Evolutionary conservation across 148 eudicot species (phyloP), one percentile per base, ranked within the genome.

Genomic region (Camellia sinensis): DNA sequence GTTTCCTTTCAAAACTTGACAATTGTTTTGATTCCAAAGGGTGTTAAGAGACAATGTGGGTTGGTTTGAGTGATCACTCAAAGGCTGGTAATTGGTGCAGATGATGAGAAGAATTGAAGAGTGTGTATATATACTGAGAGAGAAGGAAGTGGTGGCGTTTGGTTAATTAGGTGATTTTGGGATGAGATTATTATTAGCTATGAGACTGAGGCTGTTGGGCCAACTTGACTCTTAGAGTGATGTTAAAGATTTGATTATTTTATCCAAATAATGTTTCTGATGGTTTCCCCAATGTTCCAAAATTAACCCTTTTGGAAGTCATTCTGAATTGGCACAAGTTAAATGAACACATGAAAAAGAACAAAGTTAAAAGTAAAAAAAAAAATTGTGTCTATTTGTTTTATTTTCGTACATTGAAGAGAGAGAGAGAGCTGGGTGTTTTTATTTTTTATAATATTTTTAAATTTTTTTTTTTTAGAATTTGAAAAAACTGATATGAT

Each of bases 51-150:
- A 5, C 12, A n/a, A 18, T 44, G 29, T 46, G 54, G 54, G 74
- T 15, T 45, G 54, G 21, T 69, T 69, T 43, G 73, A 44, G 50
- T 46, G 50, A 46, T 46, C 50, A 46, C 50, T 46, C 5, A 46
- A 46, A 46, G 7, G 22, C 11, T 22, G 43, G 11, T 71, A 17
- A 68, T 46, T 71, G 57, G 29, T 71, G 56, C 12, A 44, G 73
- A 45, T 45, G 29, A 4, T 12, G 14, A 8, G 54, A 48, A 44
- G n/a, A 45, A 45, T 22, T 69, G 73, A 46, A 45, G 21, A 1
- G 74, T 11, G 54, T 45, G 56, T 71, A 71, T 71, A 71, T 71
- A 71, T 71, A 71, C 37, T 19, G 74, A 68, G 56, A 71, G 57
- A 71, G 54, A 37, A 68, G 50, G 5, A 43, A 6, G 50, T 71